phyloP scores from a whole-genome alignment of 2,329 filamentous ascomycete species.

The Fusarium sp. region DNA sequence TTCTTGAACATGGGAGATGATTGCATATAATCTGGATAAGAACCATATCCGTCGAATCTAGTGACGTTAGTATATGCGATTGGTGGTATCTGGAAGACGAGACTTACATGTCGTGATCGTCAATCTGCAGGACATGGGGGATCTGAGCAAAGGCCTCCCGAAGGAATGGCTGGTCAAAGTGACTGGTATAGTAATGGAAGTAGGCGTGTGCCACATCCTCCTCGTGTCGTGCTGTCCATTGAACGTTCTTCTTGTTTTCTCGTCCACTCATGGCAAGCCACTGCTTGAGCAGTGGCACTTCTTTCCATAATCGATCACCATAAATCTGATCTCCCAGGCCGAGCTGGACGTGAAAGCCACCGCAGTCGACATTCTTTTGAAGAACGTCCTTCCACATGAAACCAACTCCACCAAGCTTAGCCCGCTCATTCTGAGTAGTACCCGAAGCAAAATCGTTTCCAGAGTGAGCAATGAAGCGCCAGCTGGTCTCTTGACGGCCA shows the following conservation, averaged over 20 bases:
- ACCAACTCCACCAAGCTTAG: conserved; percentile 87
- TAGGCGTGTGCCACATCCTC: conserved; percentile 97
- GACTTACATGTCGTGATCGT: conserved; percentile 97
- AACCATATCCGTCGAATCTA: conserved; percentile 96
- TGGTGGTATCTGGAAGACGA: background rate
- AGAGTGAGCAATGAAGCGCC: conserved; percentile 96
- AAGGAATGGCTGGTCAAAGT: conserved; percentile 96
- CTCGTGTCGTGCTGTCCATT: conserved; percentile 94
- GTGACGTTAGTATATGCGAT: conserved; percentile 29
- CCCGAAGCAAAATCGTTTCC: conserved; percentile 95
- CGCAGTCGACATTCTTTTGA: conserved; percentile 96
- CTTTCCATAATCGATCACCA: conserved; percentile 95
- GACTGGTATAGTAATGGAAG: conserved; percentile 98
- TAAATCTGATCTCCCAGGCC: conserved; percentile 96
- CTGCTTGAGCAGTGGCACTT: conserved; percentile 92
- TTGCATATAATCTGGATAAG: conserved; percentile 98
- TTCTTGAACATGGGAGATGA: conserved; percentile 98
- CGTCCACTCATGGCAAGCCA: conserved; percentile 95
- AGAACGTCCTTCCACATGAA: conserved; percentile 99
- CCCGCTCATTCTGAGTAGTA: conserved; percentile 87
- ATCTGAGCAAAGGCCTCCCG: conserved; percentile 98
- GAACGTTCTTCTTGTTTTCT: conserved; percentile 88
- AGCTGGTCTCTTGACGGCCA: conserved; percentile 88
- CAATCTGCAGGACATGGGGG: conserved; percentile 90
- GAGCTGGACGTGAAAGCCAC: conserved; percentile 94